Evolutionary conservation across 192 early-diverging fungal species (phyloP).

Genomic region (Entophlyctis luteolus): DNA sequence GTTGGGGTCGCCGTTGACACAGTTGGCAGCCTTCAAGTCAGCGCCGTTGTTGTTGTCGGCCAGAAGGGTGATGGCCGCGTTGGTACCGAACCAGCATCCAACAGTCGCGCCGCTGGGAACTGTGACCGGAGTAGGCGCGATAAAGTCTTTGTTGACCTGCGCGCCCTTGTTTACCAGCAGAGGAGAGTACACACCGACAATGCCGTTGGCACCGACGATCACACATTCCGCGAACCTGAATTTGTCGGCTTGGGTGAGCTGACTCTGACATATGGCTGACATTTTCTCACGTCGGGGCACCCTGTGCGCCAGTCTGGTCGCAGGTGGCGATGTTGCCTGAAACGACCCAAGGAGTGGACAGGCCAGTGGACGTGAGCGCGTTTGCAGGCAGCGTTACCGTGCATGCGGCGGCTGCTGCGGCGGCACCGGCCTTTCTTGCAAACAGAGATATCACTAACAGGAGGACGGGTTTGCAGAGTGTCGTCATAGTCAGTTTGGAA

Average conservation of each 20-base stretch:
- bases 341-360: conserved; percentile 27
- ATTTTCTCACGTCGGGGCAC: conserved; percentile 19
- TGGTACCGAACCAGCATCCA: conserved; percentile 43
- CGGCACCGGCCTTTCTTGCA: no score
- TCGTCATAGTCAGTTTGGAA: no score
- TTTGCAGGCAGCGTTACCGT: conserved; percentile 21
- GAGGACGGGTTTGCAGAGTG: no score
- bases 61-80: conserved; percentile 29
- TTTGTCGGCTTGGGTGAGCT: no score
- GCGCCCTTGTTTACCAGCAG: conserved; percentile 37
- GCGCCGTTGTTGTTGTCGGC: conserved; percentile 30
- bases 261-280: no score
- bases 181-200: conserved; percentile 34
- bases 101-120: conserved; percentile 34
- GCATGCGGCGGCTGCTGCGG: no score
- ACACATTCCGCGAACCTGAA: conserved; percentile 37
- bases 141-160: conserved; percentile 13
- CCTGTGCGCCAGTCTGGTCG: conserved; percentile 21
- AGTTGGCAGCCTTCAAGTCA: conserved; percentile 29
- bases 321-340: no score
- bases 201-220: conserved; percentile 30
- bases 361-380: conserved; percentile 16
- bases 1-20: no score
- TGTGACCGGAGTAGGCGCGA: conserved; percentile 31
- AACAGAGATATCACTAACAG: no score